Percentiles rank a stretch among this genome's conserved stretches.
Evolutionary conservation across 345 rosid genomes (phyloP).

Genomic region (Gossypium sturtianum): DNA sequence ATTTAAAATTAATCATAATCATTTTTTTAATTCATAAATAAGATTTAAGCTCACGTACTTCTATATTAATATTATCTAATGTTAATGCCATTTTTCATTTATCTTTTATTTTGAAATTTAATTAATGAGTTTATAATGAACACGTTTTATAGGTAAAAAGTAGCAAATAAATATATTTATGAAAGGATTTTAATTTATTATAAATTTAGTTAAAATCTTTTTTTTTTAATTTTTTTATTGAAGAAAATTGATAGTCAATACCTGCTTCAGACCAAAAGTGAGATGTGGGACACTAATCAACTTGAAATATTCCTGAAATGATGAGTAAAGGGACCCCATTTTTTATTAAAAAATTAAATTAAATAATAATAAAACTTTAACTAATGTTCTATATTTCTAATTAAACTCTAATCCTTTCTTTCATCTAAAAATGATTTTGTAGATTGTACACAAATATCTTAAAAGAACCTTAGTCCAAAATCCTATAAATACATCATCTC

Average conservation of each 20-base stretch:
- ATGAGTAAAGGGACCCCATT: constrained; percentile 26
- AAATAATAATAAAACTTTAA: not conserved
- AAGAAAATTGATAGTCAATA: constrained; percentile 25
- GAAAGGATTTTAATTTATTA: too few relatives aligned
- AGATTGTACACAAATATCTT: too few relatives aligned
- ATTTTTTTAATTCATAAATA: accelerated
- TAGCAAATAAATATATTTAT: too few relatives aligned
- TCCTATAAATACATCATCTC: too few relatives aligned
- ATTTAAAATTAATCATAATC: accelerated
- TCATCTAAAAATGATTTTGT: not conserved
- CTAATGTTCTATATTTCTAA: not conserved
- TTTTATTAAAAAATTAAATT: too few relatives aligned
- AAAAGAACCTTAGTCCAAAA: too few relatives aligned
- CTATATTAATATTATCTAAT: too few relatives aligned
- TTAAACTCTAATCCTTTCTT: not conserved
- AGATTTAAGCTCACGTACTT: accelerated
- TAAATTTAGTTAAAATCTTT: too few relatives aligned
- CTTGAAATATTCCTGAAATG: constrained; percentile 38
- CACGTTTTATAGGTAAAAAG: too few relatives aligned
- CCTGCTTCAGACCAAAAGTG: constrained; percentile 45
- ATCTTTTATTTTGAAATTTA: too few relatives aligned
- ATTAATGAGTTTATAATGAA: too few relatives aligned
- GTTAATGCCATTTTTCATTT: too few relatives aligned
- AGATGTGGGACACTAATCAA: constrained; percentile 28
- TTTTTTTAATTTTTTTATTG: not conserved